Conservation (phyloP, 169 alveolate species). For the Plasmodium knowlesi region DNA sequence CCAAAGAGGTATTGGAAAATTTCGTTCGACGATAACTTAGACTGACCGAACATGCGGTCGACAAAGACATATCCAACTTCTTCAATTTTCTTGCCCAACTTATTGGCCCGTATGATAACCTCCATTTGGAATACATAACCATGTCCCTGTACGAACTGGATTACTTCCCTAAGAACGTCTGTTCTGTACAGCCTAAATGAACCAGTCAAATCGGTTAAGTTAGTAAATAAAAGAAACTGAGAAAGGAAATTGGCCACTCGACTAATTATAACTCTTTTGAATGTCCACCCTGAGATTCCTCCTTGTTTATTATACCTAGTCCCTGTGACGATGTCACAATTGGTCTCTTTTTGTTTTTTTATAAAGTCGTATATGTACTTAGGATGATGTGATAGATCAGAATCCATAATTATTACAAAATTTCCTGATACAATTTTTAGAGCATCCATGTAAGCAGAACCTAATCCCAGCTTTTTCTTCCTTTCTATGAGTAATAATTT, state of each 20-base stretch:
- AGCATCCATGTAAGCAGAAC: constrained; percentile 97
- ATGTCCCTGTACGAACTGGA: constrained; percentile 56
- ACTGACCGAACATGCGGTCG: constrained; percentile 96
- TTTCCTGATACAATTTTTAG: constrained; percentile 91
- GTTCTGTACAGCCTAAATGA: constrained; percentile 95
- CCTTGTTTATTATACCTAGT: constrained; percentile 95
- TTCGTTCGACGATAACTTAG: constrained; percentile 95
- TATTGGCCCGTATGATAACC: constrained; percentile 93
- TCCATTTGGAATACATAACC: constrained; percentile 99
- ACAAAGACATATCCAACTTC: constrained; percentile 98
- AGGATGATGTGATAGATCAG: constrained; percentile 98
- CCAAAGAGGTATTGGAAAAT: constrained; percentile 92
- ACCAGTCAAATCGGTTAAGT: constrained; percentile 94
- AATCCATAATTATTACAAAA: constrained; percentile 96
- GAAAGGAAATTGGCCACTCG: constrained; percentile 96
- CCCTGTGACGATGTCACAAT: constrained; percentile 96
- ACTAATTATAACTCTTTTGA: constrained; percentile 92
- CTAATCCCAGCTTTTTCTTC: constrained; percentile 96
- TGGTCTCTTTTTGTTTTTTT: constrained; percentile 89
- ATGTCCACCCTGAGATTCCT: constrained; percentile 98
- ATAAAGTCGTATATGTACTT: constrained; percentile 93
- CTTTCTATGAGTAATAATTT: constrained; percentile 86
- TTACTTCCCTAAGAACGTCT: constrained; percentile 87
- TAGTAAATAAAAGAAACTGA: constrained; percentile 86
- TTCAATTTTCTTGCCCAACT: constrained; percentile 89